These are phyloP conservation scores for Cyclostephanos tholiformis DNA, from an alignment of 108 stramenopile species.

Conservation along the genomic window DNA sequence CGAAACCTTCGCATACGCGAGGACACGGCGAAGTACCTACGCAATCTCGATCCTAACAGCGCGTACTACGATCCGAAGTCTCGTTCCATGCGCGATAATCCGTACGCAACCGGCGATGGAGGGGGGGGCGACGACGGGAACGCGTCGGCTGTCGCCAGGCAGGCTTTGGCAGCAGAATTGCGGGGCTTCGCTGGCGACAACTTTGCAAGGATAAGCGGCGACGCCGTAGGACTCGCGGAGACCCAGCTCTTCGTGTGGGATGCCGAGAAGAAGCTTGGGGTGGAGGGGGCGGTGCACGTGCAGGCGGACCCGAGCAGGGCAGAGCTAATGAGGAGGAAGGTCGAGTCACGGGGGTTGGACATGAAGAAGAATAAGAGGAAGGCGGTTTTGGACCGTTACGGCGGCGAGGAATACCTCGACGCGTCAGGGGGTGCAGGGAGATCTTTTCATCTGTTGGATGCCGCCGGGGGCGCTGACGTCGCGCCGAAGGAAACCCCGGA, in stretches of 20 bases:
- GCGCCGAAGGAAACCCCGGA: constrained; percentile 26
- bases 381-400: constrained; percentile 93
- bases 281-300: constrained; percentile 80
- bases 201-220: constrained; percentile 91
- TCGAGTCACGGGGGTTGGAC: constrained; percentile 76
- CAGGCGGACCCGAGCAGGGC: constrained; percentile 97
- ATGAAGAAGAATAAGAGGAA: constrained; percentile 76
- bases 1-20: constrained; percentile 98
- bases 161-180: constrained; percentile 53
- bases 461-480: too few species aligned
- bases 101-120: constrained; percentile 78
- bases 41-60: constrained; percentile 94
- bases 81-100: constrained; percentile 98
- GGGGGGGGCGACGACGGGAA: constrained; percentile 48
- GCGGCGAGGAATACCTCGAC: constrained; percentile 88
- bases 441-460: too few species aligned
- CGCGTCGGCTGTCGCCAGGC: constrained; percentile 35
- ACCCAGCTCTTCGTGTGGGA: constrained; percentile 99
- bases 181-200: constrained; percentile 96
- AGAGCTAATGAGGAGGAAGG: constrained; percentile 88
- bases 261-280: constrained; percentile 71
- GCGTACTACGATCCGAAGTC: constrained; percentile 97
- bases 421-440: constrained; percentile 32
- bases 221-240: constrained; percentile 87
- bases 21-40: constrained; percentile 98